Conservation (phyloP, 768 basidiomycete genomes). For the Pholiota microspora region DNA sequence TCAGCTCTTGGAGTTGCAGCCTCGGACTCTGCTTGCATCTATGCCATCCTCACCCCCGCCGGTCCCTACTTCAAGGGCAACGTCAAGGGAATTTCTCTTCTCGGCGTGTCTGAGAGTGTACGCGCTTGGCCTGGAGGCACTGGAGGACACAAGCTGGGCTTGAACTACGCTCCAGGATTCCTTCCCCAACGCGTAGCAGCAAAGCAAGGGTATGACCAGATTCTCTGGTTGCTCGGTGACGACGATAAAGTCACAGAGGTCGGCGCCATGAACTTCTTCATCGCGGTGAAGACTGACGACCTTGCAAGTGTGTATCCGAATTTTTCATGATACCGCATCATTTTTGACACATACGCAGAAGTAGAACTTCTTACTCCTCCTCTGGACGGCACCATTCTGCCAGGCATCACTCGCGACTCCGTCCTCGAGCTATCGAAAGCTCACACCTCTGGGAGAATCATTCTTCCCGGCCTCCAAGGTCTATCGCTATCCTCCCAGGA, state of each 20-base stretch:
- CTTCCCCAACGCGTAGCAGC: constrained; percentile 65
- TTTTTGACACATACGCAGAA: constrained; percentile 31
- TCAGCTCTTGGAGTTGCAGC: constrained; percentile 59
- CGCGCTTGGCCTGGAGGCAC: constrained; percentile 63
- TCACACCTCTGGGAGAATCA: constrained; percentile 47
- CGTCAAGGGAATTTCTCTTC: constrained; percentile 51
- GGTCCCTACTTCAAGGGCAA: constrained; percentile 77
- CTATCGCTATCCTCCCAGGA: constrained; percentile 49
- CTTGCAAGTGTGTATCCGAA: constrained; percentile 43
- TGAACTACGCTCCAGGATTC: constrained; percentile 64
- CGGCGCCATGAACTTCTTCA: constrained; percentile 82
- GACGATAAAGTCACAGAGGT: constrained; percentile 52
- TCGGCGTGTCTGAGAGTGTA: constrained; percentile 38
- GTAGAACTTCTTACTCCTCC: constrained; percentile 81
- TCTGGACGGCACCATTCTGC: constrained; percentile 83
- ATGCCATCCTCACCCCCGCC: constrained; percentile 67
- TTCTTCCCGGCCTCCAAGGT: constrained; percentile 38
- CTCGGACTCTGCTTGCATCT: constrained; percentile 72
- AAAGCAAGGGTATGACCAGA: constrained; percentile 70
- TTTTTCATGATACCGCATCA: not conserved
- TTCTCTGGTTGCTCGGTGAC: constrained; percentile 74
- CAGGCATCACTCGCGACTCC: constrained; percentile 87
- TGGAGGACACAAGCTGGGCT: constrained; percentile 74
- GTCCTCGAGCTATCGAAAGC: constrained; percentile 61
- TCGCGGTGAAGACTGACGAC: constrained; percentile 57